Evolutionary conservation across 495 filamentous ascomycete species (phyloP), one percentile per base, ranked within the genome.

Genomic region (Baudoinia panamericana): DNA sequence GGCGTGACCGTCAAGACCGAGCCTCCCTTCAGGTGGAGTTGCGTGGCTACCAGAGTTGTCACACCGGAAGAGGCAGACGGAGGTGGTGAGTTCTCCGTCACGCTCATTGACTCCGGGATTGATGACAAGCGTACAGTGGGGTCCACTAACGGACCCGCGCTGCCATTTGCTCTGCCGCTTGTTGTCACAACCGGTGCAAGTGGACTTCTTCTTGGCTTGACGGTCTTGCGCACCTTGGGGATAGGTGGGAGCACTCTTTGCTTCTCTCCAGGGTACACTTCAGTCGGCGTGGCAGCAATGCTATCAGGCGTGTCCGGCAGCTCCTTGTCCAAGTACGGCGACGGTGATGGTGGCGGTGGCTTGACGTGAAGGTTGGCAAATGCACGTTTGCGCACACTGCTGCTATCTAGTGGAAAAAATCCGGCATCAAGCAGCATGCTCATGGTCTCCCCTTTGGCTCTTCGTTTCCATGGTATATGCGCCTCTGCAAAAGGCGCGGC

Each of bases 1-100:
- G 39, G 38, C 7, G 34, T 41, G 1, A 54, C 48, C 8, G 43
- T 54, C 5, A 54, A 13, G 15, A 54, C 39, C n/a, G 51, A 54
- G 7, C 51, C 51, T 16, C 36, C 36, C 17, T 40, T 38, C 5
- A 50, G 43, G 9, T 50, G 43, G 6, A 54, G 46, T 27, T 38
- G 23, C n/a, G 43, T 47, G 5, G 44, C 32, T 10, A 35, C 30
- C 21, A 43, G 47, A 8, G 46, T 45, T 0, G 28, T 36, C 16
- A 24, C 27, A 6, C 35, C 36, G 10, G 50, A 45, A 1, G 19
- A n/a, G n/a, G n/a, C n/a, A n/a, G n/a, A n/a, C n/a, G n/a, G n/a
- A 12, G 33, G 19, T 20, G 50, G 43, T 11, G 36, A 39, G n/a
- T 37, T 42, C 33, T 42, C 46, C n/a, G 17, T 16, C 5, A 20